Conservation (phyloP, 2,329 filamentous ascomycete genomes). For the Colletotrichum cuscutae region DNA sequence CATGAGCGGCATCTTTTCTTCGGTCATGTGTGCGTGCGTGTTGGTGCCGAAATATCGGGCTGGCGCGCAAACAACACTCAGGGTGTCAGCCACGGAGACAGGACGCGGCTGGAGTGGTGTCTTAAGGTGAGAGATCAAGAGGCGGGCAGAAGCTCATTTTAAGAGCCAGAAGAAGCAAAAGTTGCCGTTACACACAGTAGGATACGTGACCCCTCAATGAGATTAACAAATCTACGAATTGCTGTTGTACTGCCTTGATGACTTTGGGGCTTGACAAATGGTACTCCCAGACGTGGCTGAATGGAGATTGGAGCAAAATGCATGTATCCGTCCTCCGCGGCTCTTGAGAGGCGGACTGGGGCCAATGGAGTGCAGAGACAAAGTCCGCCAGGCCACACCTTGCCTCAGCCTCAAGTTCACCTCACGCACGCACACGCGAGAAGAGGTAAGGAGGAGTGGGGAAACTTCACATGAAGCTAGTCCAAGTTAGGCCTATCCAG, state of each 20-base stretch:
- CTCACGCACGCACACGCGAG: not conserved
- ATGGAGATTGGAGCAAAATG: not conserved
- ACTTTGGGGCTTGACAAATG: not conserved
- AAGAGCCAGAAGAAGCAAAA: not conserved
- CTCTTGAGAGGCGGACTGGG: not conserved
- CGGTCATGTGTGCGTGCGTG: constrained; percentile 41
- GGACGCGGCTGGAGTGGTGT: constrained; percentile 14
- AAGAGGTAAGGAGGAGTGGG: not conserved
- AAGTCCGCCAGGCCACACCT: not conserved
- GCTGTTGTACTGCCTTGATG: constrained; percentile 1
- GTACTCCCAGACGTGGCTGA: constrained; percentile 13
- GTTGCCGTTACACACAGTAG: not conserved
- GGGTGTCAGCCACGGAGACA: not conserved
- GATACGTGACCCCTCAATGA: not conserved
- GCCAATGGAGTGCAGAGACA: not conserved
- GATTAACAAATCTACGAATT: not conserved
- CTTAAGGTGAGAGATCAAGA: constrained; percentile 4
- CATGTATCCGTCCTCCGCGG: not conserved
- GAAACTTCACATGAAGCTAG: not conserved
- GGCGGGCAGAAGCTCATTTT: constrained; percentile 22
- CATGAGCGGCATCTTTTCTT: constrained; percentile 60
- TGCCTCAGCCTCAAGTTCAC: constrained; percentile 26
- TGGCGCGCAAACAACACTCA: not conserved
- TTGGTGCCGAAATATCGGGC: not conserved
- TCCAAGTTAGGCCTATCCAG: not conserved